Conservation (phyloP, 1,284 basidiomycete species). For the Farysia itapuensis region DNA sequence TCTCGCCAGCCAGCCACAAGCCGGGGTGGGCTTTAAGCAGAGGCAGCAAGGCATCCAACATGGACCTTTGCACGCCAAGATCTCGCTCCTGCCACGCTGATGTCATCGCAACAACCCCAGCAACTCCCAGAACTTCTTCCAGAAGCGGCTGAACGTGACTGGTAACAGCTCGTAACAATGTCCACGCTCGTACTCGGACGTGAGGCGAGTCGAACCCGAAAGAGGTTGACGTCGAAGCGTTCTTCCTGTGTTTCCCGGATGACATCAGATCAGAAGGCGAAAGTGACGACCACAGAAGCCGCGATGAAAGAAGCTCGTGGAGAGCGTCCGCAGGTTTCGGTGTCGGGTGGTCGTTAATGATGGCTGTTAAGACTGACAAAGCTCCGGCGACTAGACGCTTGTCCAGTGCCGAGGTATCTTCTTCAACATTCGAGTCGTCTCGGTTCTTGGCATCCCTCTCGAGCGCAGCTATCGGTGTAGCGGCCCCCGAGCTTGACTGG, state of each 20-base stretch:
- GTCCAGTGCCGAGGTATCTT: conserved; percentile 50
- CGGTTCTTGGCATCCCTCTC: conserved; percentile 56
- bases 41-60: conserved; percentile 45
- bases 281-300: conserved; percentile 41
- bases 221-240: conserved; percentile 3
- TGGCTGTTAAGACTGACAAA: conserved; percentile 36
- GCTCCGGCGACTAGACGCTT: conserved; percentile 52
- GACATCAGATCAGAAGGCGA: conserved; percentile 13
- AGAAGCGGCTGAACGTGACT: conserved; percentile 9
- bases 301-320: conserved; percentile 29
- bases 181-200: conserved; percentile 46
- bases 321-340: conserved; percentile 15
- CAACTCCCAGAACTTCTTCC: conserved; percentile 21
- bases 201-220: conserved; percentile 43
- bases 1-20: conserved; percentile 50
- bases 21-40: conserved; percentile 45
- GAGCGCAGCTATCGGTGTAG: conserved; percentile 11
- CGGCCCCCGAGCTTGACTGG: conserved; percentile 19
- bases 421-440: conserved; percentile 56
- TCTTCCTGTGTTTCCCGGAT: conserved; percentile 1
- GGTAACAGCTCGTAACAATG: conserved; percentile 23
- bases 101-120: conserved; percentile 35
- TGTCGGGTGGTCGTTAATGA: conserved; percentile 11
- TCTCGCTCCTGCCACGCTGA: conserved; percentile 55
- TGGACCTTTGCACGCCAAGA: conserved; percentile 31